Percentiles rank a stretch among this genome's conserved stretches.
Evolutionary conservation across 2,329 filamentous ascomycete species (phyloP).

Genomic region (Neobulgaria alba): DNA sequence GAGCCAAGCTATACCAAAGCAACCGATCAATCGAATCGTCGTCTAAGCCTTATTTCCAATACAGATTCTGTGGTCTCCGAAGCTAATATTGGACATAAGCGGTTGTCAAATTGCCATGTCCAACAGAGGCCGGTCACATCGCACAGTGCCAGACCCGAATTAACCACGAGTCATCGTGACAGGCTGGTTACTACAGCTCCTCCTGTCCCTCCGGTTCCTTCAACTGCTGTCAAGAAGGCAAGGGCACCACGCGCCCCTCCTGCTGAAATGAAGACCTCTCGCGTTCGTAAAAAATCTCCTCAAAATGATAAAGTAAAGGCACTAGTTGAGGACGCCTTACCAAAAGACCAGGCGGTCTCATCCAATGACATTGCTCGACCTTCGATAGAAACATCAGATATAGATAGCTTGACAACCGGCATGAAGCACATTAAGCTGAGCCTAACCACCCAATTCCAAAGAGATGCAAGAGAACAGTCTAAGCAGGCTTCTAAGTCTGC

Average conservation of each 20-base stretch:
- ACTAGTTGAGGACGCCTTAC: not conserved
- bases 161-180: slow-evolving; percentile 35
- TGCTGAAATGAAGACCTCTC: slow-evolving; percentile 29
- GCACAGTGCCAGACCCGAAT: slow-evolving; percentile 34
- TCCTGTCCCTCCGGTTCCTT: slow-evolving; percentile 29
- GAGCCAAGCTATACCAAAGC: slow-evolving; percentile 20
- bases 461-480: slow-evolving; percentile 40
- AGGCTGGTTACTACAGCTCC: slow-evolving; percentile 33
- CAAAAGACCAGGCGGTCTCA: slow-evolving; percentile 1
- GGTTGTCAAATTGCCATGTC: slow-evolving; percentile 26
- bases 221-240: slow-evolving; percentile 49
- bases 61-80: slow-evolving; percentile 27
- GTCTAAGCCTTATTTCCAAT: slow-evolving; percentile 38
- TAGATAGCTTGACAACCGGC: slow-evolving; percentile 47
- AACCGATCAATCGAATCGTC: slow-evolving; percentile 27
- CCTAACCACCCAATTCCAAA: slow-evolving; percentile 45
- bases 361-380: slow-evolving; percentile 8
- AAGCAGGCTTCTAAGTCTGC: slow-evolving; percentile 10
- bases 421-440: slow-evolving; percentile 59
- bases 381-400: slow-evolving; percentile 24
- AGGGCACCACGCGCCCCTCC: slow-evolving; percentile 40
- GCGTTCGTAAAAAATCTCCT: slow-evolving; percentile 23
- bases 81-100: slow-evolving; percentile 10
- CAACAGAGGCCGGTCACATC: slow-evolving; percentile 32
- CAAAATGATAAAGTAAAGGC: slow-evolving; percentile 9